phyloP scores from a whole-genome alignment of 176 grass and related monocot species.

The Otatea glauca region DNA sequence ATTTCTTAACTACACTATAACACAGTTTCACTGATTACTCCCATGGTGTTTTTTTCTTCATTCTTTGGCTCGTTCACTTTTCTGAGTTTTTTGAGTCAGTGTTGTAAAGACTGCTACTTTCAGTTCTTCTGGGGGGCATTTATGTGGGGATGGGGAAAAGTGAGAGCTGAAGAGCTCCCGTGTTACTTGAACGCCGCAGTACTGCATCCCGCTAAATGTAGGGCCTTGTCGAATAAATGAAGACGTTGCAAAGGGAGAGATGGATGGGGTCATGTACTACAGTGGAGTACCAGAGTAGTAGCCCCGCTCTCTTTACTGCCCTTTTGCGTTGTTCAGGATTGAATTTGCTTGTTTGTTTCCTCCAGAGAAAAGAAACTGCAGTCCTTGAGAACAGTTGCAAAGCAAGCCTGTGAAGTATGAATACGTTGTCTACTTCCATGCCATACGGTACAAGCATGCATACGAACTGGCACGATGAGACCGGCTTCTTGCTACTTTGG shows the following conservation, averaged over 20 bases:
- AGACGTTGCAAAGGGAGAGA: not conserved
- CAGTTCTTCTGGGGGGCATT: not conserved
- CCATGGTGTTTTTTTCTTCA: not conserved
- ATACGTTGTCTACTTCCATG: not conserved
- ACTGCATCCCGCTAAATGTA: slow-evolving; percentile 1
- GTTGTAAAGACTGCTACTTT: not conserved
- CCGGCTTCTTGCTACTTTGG: too few relatives aligned
- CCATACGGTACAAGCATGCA: not conserved
- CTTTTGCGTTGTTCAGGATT: not conserved
- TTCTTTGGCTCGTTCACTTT: not conserved
- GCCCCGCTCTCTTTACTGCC: slow-evolving; percentile 5
- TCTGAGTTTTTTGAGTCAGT: not conserved
- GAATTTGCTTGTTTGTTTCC: not conserved
- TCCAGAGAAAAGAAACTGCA: not conserved
- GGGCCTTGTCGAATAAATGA: slow-evolving; percentile 16
- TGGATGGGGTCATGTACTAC: not conserved
- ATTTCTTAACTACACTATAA: not conserved
- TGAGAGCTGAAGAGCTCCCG: not conserved
- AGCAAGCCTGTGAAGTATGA: too few relatives aligned
- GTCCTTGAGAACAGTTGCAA: not conserved
- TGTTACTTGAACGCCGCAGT: not conserved
- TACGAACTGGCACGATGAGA: too few relatives aligned
- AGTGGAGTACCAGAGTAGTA: not conserved
- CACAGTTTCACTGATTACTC: not conserved
- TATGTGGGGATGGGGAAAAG: not conserved